Conservation (phyloP, 2,329 filamentous ascomycete genomes). For the Fusarium illudens region DNA sequence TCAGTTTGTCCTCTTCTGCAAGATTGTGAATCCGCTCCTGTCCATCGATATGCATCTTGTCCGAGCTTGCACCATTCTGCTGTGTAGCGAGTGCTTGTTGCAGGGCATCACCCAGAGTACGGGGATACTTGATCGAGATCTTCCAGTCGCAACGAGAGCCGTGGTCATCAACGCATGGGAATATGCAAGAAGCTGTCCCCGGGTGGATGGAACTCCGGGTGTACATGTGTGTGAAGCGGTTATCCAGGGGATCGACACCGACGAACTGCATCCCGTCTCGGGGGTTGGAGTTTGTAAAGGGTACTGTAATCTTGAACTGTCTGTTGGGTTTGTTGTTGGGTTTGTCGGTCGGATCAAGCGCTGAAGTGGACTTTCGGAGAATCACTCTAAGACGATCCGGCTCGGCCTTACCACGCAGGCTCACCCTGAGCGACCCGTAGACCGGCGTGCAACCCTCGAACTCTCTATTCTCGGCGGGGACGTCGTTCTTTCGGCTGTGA, state of each 20-base stretch:
- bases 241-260: conserved; percentile 80
- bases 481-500: conserved; percentile 60
- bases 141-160: conserved; percentile 86
- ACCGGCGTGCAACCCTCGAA: conserved; percentile 64
- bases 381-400: conserved; percentile 53
- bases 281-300: conserved; percentile 78
- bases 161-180: conserved; percentile 91
- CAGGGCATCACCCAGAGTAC: conserved; percentile 83
- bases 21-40: conserved; percentile 56
- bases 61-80: conserved; percentile 46
- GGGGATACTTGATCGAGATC: conserved; percentile 84
- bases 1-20: conserved; percentile 80
- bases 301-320: conserved; percentile 67
- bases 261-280: conserved; percentile 93
- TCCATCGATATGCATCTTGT: conserved; percentile 52
- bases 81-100: conserved; percentile 57
- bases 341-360: conserved; percentile 45
- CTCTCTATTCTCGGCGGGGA: conserved; percentile 64
- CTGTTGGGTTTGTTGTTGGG: conserved; percentile 56
- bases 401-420: conserved; percentile 52
- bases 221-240: conserved; percentile 89
- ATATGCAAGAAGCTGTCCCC: conserved; percentile 84
- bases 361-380: conserved; percentile 54
- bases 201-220: conserved; percentile 82
- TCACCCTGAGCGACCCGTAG: conserved; percentile 61